Evolutionary conservation across 768 basidiomycete species (phyloP).

Genomic region (Termitomyces sp.): DNA sequence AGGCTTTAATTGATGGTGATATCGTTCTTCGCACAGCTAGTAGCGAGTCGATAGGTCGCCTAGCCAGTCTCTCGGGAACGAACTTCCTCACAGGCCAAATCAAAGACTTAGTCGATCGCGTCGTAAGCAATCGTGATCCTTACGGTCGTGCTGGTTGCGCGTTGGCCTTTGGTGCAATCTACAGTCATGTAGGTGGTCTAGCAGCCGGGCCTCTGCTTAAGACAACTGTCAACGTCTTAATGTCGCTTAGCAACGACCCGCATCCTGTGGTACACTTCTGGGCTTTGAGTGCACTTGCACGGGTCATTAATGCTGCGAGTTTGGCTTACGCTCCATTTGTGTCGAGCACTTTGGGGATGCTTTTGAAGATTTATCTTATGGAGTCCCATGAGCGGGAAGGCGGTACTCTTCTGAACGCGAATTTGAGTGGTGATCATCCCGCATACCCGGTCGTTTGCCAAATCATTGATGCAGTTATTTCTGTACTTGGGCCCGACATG

Average conservation of each 20-base stretch:
- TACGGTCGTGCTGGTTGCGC: constrained; percentile 91
- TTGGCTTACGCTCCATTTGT: constrained; percentile 89
- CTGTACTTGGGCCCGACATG: constrained; percentile 91
- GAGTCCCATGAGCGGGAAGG: constrained; percentile 94
- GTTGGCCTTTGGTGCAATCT: constrained; percentile 87
- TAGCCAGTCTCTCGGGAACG: constrained; percentile 79
- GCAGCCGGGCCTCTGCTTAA: constrained; percentile 92
- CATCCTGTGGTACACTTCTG: constrained; percentile 96
- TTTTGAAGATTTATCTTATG: constrained; percentile 83
- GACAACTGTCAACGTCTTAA: constrained; percentile 90
- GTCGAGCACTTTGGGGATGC: constrained; percentile 80
- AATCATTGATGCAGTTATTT: constrained; percentile 90
- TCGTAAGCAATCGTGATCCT: constrained; percentile 92
- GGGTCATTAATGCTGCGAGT: constrained; percentile 88
- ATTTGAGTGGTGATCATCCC: constrained; percentile 85
- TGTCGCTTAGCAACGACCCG: constrained; percentile 93
- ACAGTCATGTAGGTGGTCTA: constrained; percentile 88
- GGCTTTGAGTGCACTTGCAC: constrained; percentile 79
- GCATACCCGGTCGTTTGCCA: constrained; percentile 89
- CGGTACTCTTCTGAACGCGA: constrained; percentile 75
- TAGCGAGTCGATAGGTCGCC: constrained; percentile 84
- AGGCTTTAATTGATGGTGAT: constrained; percentile 79
- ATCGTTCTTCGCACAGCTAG: constrained; percentile 67
- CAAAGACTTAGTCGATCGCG: constrained; percentile 87
- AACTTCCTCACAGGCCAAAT: constrained; percentile 82